Evolutionary conservation across 768 basidiomycete species (phyloP).

Genomic region (Tricholoma furcatifolium): DNA sequence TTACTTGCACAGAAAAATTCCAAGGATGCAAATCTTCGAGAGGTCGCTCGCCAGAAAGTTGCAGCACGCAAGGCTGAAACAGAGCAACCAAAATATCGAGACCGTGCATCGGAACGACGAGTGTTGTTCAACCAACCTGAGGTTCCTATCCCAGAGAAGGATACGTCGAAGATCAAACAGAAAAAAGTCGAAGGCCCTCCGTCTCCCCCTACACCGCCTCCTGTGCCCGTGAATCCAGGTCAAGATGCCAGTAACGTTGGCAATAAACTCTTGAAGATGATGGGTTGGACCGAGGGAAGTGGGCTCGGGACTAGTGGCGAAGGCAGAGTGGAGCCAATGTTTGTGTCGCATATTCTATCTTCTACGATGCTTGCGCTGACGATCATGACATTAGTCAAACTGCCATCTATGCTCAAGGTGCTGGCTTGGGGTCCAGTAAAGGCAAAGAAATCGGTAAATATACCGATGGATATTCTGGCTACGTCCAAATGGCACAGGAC

Average conservation of each 20-base stretch:
- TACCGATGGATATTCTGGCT: slow-evolving; percentile 65
- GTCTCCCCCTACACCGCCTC: slow-evolving; percentile 60
- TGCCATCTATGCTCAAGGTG: slow-evolving; percentile 84
- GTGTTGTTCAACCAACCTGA: slow-evolving; percentile 92
- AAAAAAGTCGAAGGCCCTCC: slow-evolving; percentile 58
- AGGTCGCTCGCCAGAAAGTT: slow-evolving; percentile 71
- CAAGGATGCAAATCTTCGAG: slow-evolving; percentile 68
- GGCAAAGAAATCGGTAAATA: slow-evolving; percentile 79
- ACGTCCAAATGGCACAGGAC: slow-evolving; percentile 72
- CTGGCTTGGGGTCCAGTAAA: slow-evolving; percentile 90
- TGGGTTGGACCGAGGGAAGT: slow-evolving; percentile 94
- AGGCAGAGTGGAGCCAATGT: slow-evolving; percentile 89
- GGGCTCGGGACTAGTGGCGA: slow-evolving; percentile 83
- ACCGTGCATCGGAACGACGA: slow-evolving; percentile 91
- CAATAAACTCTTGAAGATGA: slow-evolving; percentile 92
- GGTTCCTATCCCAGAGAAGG: slow-evolving; percentile 61
- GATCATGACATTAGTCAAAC: slow-evolving; percentile 57
- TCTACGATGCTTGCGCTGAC: neutral
- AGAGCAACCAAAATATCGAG: slow-evolving; percentile 84
- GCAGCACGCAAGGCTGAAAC: slow-evolving; percentile 37
- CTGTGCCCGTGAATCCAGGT: slow-evolving; percentile 64
- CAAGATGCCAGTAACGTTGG: slow-evolving; percentile 87
- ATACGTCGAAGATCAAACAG: slow-evolving; percentile 31
- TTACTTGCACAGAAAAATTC: slow-evolving; percentile 73
- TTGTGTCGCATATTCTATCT: slow-evolving; percentile 25